Evolutionary conservation across 495 filamentous ascomycete genomes (phyloP), one percentile per base, ranked within the genome.

Genomic region (Physcia stellaris): DNA sequence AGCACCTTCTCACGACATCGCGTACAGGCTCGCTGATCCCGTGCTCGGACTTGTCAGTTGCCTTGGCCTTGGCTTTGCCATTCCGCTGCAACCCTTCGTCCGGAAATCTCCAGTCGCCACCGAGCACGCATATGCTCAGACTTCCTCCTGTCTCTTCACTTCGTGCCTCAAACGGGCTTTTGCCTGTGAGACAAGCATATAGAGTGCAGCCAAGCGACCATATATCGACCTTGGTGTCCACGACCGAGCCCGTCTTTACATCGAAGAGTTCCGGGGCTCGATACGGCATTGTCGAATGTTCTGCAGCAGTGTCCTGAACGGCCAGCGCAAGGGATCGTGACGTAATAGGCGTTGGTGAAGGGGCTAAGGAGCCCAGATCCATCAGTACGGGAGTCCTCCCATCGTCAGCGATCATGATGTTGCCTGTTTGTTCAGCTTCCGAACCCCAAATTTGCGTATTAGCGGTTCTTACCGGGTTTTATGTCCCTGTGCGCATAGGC

Each of bases 251-350:
- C 3, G 86, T 95, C 57, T 94, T 93, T 40, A 96, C 92, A 52
- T 98, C 90, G 56, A 98, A 98, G 24, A 98, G 77, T 59, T 98
- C 90, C 0, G 90, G 90, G 2, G 90, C 90, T 35, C 90, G 85
- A 60, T 98, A 98, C 1, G 92, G 88, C 86, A 98, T 95, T 11
- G 90, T 98, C 45, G 77, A 85, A 63, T 95, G 88, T 56, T 98
- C 90, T 6, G 87, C 90, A 6, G 90, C 90, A 13, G 73, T 81
- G 49, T 98, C 90, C 59, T 98, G 90, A 10, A 88, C 83, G 3
- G 82, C 81, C 43, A 98, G 69, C 15, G 90, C 90, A 6, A 93
- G 70, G 2, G 86, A 88, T 16, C 92, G 81, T 12, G 82, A 87
- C 7, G 90, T 94, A 45, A 98, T 90, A n/a, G 84, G 75, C 35